Evolutionary conservation across 2,329 filamentous ascomycete genomes (phyloP), one percentile per base, ranked within the genome.

Genomic region (Cladosporium sp.): DNA sequence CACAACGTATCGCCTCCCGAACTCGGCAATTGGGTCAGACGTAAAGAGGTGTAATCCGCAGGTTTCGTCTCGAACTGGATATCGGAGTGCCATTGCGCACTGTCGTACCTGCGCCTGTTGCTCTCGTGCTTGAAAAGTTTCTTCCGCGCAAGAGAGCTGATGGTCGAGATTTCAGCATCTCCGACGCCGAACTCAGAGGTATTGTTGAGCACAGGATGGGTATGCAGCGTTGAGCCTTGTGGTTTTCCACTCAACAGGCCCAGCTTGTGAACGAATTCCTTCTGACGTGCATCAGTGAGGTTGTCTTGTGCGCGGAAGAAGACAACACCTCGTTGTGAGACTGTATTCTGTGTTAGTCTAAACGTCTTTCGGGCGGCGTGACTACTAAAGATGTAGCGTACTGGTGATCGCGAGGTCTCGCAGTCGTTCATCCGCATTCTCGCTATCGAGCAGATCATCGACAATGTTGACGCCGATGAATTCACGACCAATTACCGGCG

Each of bases 351-450:
- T 37, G 49, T 54, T 39, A 64, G 59, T 19, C 40, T 14, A 49
- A 39, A 20, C 11, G 19, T 17, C 17, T 7, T 51, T 58, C 3
- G 38, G 15, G 15, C 12, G 4, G 3, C 11, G 3, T 12, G 17
- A 40, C 15, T 17, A 40, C 15, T 17, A 2, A 12, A n/a, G 8
- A 11, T 14, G n/a, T 6, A 11, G 14, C 22, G 14, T 64, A 71
- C 72, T 71, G 12, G 70, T 69, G 30, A 73, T 68, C 3, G 85
- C 87, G 0, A 90, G 75, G 65, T 89, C 87, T 0, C 83, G 80
- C 22, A 89, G 69, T 19, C 88, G 74, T 45, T 85, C 82, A 55
- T 89, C 85, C 0, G 84, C 78, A 67, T 88, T 85, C 0, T 82
- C 76, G 0, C 84, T 82, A 28, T 84, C 75, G 5, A 90, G 75